Evolutionary conservation across 1,284 basidiomycete genomes (phyloP).

Genomic region (Psilocybe mexicana): DNA sequence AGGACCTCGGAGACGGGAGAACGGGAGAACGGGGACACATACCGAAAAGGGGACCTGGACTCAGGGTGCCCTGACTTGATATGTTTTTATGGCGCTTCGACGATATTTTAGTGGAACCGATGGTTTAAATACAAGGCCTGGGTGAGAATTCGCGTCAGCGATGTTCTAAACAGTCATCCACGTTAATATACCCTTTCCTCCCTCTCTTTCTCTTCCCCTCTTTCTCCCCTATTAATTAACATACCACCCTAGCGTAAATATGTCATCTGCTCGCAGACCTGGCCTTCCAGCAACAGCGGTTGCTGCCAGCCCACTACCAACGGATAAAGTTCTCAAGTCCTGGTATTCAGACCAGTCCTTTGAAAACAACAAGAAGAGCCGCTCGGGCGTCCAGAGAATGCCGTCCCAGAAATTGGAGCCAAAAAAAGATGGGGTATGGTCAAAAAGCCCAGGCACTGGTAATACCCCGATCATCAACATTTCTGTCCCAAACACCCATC

Average conservation of each 20-base stretch:
- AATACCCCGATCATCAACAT: constrained; percentile 42
- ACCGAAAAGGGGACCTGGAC: not conserved
- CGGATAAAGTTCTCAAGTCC: constrained; percentile 35
- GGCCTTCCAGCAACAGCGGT: constrained; percentile 28
- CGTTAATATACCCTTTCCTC: constrained; percentile 4
- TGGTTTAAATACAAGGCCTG: constrained; percentile 9
- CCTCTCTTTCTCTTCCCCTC: constrained; percentile 9
- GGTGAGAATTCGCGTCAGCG: constrained; percentile 11
- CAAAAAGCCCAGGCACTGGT: constrained; percentile 27
- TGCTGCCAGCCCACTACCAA: constrained; percentile 31
- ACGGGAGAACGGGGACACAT: not conserved
- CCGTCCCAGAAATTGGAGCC: constrained; percentile 21
- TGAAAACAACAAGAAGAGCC: constrained; percentile 27
- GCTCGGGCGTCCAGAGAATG: constrained; percentile 18
- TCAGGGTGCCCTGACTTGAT: constrained; percentile 7
- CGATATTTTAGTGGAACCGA: constrained; percentile 1
- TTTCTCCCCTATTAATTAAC: constrained; percentile 8
- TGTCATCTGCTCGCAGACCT: constrained; percentile 29
- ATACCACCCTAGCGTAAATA: constrained; percentile 8
- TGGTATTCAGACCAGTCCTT: constrained; percentile 41
- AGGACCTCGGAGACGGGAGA: not conserved
- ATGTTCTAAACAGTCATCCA: constrained; percentile 14
- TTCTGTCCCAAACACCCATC: constrained; percentile 31
- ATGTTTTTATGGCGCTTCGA: not conserved
- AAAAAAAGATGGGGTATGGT: constrained; percentile 30